Evolutionary conservation across 768 basidiomycete genomes (phyloP), one percentile per base, ranked within the genome.

Genomic region (Termitomyces sp.): DNA sequence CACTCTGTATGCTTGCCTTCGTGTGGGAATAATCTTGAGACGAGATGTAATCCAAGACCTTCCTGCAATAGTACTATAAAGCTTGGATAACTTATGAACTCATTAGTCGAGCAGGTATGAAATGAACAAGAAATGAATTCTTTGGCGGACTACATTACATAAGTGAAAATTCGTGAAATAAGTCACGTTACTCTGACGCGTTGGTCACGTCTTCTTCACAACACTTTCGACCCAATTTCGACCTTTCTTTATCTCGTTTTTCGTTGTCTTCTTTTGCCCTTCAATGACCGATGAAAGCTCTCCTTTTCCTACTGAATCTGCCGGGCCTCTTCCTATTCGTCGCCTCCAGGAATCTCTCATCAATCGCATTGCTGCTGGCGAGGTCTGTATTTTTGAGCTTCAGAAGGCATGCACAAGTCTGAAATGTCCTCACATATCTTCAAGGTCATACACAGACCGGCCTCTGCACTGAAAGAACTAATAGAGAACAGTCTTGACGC

Each of bases 401-500:
- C 13, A 46, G 4, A 51, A 9, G n/a, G n/a, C 22, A 18, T 44
- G 31, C 23, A 42, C 45, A 36, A 31, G 23, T 25, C 29, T 23
- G 6, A 44, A 12, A 23, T 7, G 11, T 18, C 13, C 22, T 40
- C 40, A 45, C 58, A 58, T 44, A 38, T 22, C 22, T 25, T 38
- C 5, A 23, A 68, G 67, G 70, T 73, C 35, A 73, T 73, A 50
- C 73, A 72, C 41, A 62, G 97, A 38, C 97, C 97, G 0, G 85
- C 92, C 5, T 98, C 95, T 56, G 96, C 96, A 2, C 78, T 99
- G 51, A 99, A 99, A 68, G 97, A 98, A 68, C 77, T 98, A 0
- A 74, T 99, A 13, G 97, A 99, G 71, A 98, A 99, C 62, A 80
- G 87, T 20, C 78, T 99, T n/a, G 97, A 99, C 72, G 97, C 97